Conservation (phyloP, 257 asterid genomes). For the Agastache rugosa region DNA sequence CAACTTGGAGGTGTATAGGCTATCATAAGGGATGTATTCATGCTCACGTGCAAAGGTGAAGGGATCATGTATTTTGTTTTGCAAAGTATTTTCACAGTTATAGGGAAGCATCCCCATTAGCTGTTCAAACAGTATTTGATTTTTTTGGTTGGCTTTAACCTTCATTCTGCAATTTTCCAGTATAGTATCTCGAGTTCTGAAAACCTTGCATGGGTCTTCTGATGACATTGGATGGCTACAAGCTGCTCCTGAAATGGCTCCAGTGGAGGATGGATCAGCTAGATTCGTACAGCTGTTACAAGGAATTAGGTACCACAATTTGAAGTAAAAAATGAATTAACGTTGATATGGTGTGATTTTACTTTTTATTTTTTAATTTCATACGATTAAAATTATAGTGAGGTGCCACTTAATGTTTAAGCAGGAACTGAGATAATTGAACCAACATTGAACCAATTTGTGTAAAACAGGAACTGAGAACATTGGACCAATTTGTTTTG, state of each 20-base stretch:
- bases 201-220: conserved; percentile 79
- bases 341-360: conserved; percentile 8
- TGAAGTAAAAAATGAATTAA: neutral
- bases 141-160: conserved; percentile 23
- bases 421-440: neutral
- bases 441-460: no score
- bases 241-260: conserved; percentile 71
- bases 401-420: conserved; percentile 9
- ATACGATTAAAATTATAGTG: conserved; percentile 8
- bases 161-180: conserved; percentile 45
- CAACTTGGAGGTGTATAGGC: conserved; percentile 57
- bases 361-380: neutral
- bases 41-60: conserved; percentile 61
- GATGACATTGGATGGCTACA: conserved; percentile 97
- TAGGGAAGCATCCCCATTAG: conserved; percentile 10
- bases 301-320: conserved; percentile 61
- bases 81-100: neutral
- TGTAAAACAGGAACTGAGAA: no score
- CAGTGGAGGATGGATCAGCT: conserved; percentile 83
- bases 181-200: conserved; percentile 55
- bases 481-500: no score
- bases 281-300: conserved; percentile 79
- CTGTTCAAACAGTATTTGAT: conserved; percentile 18
- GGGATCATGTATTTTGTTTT: conserved; percentile 4
- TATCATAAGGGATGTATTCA: conserved; percentile 54